Evolutionary conservation across 352 stramenopile genomes (phyloP).

Genomic region (Pythium vanterpoolii): DNA sequence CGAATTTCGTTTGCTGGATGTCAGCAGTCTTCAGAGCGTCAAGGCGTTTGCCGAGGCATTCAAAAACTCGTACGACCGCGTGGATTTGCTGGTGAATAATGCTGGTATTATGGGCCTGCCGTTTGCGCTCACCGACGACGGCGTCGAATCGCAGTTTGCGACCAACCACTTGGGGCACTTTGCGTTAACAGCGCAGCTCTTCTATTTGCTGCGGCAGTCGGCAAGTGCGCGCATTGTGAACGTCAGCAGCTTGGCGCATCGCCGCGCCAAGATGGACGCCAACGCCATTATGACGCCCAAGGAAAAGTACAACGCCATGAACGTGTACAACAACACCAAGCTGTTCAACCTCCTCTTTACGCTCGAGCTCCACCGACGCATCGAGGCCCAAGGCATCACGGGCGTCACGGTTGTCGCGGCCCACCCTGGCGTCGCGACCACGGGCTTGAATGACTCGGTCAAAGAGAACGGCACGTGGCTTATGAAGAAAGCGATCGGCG

Average conservation of each 20-base stretch:
- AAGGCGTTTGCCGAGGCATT: constrained; percentile 26
- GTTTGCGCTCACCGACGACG: constrained; percentile 6
- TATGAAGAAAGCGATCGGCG: constrained; percentile 23
- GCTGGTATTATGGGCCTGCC: constrained; percentile 10
- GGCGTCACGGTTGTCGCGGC: constrained; percentile 19
- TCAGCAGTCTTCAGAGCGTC: constrained; percentile 22
- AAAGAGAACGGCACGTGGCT: constrained; percentile 26
- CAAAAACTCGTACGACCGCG: constrained; percentile 5
- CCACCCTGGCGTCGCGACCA: constrained; percentile 36
- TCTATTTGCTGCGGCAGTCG: constrained; percentile 26
- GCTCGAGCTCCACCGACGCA: constrained; percentile 34
- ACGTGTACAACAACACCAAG: constrained; percentile 31
- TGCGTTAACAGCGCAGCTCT: constrained; percentile 26
- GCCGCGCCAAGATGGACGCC: constrained; percentile 3
- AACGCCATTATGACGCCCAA: constrained; percentile 13
- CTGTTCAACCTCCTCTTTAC: constrained; percentile 53
- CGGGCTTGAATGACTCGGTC: constrained; percentile 30
- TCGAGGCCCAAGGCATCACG: constrained; percentile 23
- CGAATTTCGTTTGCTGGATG: too few relatives aligned
- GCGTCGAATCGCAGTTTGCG: constrained; percentile 19
- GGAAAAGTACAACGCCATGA: constrained; percentile 18
- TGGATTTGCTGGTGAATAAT: constrained; percentile 39
- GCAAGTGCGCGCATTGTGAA: constrained; percentile 26
- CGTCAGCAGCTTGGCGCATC: constrained; percentile 30
- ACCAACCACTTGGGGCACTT: constrained; percentile 32